phyloP scores from a whole-genome alignment of 441 rosid genomes.

The Aquilaria agallochum region DNA sequence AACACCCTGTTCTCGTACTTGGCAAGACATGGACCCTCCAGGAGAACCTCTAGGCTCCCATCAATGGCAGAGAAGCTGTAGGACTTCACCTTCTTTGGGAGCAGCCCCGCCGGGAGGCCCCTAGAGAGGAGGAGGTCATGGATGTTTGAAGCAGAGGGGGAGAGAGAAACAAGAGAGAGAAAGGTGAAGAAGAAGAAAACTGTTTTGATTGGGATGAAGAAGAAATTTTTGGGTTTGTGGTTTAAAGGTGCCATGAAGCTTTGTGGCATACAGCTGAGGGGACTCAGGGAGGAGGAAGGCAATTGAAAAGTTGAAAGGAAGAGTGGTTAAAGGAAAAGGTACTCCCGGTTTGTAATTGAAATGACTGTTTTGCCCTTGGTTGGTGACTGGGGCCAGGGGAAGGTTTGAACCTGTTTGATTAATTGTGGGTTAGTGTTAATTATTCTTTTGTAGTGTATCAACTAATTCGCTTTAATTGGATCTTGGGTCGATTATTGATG shows the following conservation, averaged over 20 bases:
- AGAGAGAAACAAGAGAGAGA: not conserved
- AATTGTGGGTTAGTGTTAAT: conserved; percentile 15
- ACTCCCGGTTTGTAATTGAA: not conserved
- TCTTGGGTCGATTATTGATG: conserved; percentile 18
- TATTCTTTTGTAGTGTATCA: conserved; percentile 28
- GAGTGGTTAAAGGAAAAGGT: not conserved
- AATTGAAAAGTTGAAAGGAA: conserved; percentile 28
- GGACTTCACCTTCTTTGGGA: conserved; percentile 61
- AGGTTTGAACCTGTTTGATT: not conserved
- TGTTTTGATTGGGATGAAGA: conserved; percentile 9
- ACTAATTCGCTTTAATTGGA: conserved; percentile 28
- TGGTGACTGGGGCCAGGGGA: conserved; percentile 22
- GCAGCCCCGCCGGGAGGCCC: conserved; percentile 62
- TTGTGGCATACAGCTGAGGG: conserved; percentile 3
- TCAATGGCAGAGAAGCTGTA: conserved; percentile 32
- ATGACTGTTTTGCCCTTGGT: conserved; percentile 40
- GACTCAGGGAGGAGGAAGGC: conserved; percentile 9
- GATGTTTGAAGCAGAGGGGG: conserved; percentile 25
- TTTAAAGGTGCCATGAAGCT: conserved; percentile 32
- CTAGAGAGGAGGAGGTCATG: conserved; percentile 60
- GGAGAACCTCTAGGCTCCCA: conserved; percentile 56
- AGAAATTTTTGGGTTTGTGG: conserved; percentile 13
- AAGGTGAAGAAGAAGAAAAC: conserved; percentile 16
- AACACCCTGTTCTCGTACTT: conserved; percentile 46
- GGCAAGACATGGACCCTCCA: conserved; percentile 53